These are phyloP conservation scores for Cytospora paraplurivora DNA, from an alignment of 2,329 filamentous ascomycete genomes.

Conservation along the genomic window DNA sequence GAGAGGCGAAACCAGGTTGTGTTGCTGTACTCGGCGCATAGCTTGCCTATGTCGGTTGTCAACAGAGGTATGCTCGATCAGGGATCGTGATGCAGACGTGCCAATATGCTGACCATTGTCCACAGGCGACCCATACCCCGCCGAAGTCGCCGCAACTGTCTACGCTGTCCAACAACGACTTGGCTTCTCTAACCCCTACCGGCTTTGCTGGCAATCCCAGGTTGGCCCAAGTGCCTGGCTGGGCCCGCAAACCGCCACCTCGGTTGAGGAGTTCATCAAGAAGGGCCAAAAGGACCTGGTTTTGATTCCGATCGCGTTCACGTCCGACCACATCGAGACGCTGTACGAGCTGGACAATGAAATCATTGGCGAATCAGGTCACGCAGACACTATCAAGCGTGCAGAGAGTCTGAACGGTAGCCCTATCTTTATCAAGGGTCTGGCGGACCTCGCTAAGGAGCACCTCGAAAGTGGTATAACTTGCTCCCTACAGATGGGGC, in stretches of 20 bases:
- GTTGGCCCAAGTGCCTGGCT: slow-evolving; percentile 95
- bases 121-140: slow-evolving; percentile 86
- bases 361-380: slow-evolving; percentile 85
- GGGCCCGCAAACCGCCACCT: slow-evolving; percentile 86
- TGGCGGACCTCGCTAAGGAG: slow-evolving; percentile 81
- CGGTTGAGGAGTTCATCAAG: slow-evolving; percentile 84
- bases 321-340: slow-evolving; percentile 98
- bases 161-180: slow-evolving; percentile 95
- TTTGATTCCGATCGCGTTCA: slow-evolving; percentile 94
- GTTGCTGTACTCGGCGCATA: slow-evolving; percentile 92
- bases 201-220: slow-evolving; percentile 96
- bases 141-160: slow-evolving; percentile 93
- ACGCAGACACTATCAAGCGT: slow-evolving; percentile 79
- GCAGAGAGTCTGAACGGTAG: slow-evolving; percentile 91
- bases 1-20: slow-evolving; percentile 80
- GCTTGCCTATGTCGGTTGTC: slow-evolving; percentile 94
- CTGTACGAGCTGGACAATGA: slow-evolving; percentile 92
- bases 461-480: slow-evolving; percentile 70
- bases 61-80: slow-evolving; percentile 68
- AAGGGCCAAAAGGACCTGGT: slow-evolving; percentile 91
- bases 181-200: slow-evolving; percentile 85
- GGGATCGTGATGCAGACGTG: not conserved
- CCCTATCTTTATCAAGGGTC: slow-evolving; percentile 83
- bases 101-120: slow-evolving; percentile 34
- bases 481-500: slow-evolving; percentile 82